Conservation (phyloP, 306 rosid genomes). For the Gillenia trifoliata region DNA sequence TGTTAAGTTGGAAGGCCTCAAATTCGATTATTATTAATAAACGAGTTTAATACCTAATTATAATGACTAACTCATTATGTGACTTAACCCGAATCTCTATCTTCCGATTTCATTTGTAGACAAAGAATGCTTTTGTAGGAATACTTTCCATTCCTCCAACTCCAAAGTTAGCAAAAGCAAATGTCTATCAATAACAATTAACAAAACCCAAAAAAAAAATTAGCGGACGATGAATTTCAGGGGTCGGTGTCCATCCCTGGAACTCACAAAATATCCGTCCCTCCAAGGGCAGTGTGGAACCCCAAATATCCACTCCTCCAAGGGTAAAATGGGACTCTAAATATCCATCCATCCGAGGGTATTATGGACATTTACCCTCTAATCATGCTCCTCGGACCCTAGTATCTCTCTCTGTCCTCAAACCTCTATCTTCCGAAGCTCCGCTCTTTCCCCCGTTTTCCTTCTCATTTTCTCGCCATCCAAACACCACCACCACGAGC, state of each 20-base stretch:
- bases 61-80: neutral
- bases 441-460: conserved; percentile 2
- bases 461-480: conserved; percentile 1
- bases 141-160: neutral
- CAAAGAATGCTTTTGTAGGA: neutral
- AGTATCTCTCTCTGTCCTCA: neutral
- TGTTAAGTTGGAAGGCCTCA: too few species aligned
- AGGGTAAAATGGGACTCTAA: neutral
- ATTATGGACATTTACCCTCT: neutral
- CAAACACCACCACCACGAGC: neutral
- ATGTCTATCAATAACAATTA: too few species aligned
- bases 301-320: neutral
- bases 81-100: neutral
- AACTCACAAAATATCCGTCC: neutral
- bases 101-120: too few species aligned
- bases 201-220: neutral
- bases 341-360: neutral
- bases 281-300: neutral
- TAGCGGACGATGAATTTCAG: neutral
- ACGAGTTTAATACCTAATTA: too few species aligned
- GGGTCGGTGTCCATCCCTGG: neutral
- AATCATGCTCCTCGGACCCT: neutral
- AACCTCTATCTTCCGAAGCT: neutral
- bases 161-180: too few species aligned
- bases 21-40: too few species aligned